These are phyloP conservation scores for Excoecaria cochinchinensis DNA, from an alignment of 345 rosid species.

Conservation along the genomic window DNA sequence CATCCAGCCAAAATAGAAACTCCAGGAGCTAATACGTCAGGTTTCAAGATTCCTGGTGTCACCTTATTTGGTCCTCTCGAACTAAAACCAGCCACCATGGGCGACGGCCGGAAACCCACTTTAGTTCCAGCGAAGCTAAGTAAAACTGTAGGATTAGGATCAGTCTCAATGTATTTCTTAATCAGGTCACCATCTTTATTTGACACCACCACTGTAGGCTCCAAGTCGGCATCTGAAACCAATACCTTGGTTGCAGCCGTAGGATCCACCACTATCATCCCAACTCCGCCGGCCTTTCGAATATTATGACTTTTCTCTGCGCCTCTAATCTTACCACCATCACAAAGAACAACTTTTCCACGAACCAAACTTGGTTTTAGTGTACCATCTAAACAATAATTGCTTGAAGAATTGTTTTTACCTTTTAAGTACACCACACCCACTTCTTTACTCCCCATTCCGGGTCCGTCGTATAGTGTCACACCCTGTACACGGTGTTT, in stretches of 20 bases:
- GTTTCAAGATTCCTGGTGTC: no score
- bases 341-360: slow-evolving; percentile 77
- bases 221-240: slow-evolving; percentile 66
- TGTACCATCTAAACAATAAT: slow-evolving; percentile 63
- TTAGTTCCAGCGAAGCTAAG: slow-evolving; percentile 66
- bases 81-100: slow-evolving; percentile 61
- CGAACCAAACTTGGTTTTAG: slow-evolving; percentile 50
- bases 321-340: slow-evolving; percentile 60
- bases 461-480: slow-evolving; percentile 40
- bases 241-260: slow-evolving; percentile 42
- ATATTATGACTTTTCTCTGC: slow-evolving; percentile 74
- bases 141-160: slow-evolving; percentile 47
- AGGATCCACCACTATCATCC: slow-evolving; percentile 66
- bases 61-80: no score
- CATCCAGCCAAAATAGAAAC: slow-evolving; percentile 51
- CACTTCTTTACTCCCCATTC: slow-evolving; percentile 36
- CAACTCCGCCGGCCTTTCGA: slow-evolving; percentile 68
- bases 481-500: slow-evolving; percentile 45
- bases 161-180: slow-evolving; percentile 42
- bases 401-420: slow-evolving; percentile 31
- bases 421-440: slow-evolving; percentile 54
- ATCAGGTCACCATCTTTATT: slow-evolving; percentile 53
- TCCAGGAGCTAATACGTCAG: slow-evolving; percentile 53
- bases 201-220: slow-evolving; percentile 70
- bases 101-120: slow-evolving; percentile 56